Conservation (phyloP, 2,329 filamentous ascomycete species). For the Sporothrix luriei region DNA sequence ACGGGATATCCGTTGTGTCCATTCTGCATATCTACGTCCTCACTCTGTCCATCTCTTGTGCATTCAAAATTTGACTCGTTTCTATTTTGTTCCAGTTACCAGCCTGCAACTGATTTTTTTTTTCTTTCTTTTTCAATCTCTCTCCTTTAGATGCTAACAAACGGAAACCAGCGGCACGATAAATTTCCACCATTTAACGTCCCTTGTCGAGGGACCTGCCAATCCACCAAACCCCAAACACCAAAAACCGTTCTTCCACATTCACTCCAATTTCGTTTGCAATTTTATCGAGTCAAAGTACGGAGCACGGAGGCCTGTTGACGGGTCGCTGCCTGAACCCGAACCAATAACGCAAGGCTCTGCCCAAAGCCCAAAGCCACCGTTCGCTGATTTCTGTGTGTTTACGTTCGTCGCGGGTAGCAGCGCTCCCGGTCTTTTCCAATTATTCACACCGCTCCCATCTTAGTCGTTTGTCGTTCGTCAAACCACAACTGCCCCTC, state of each 20-base stretch:
- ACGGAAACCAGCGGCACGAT: background rate
- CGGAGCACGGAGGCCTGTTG: background rate
- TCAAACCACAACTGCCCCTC: constrained; percentile 13
- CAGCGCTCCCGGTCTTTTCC: background rate
- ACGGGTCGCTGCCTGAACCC: constrained; percentile 4
- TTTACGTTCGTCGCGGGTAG: background rate
- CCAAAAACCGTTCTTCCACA: background rate
- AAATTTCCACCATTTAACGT: constrained; percentile 8
- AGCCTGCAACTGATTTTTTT: background rate
- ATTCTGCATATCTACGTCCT: background rate
- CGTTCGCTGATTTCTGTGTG: background rate
- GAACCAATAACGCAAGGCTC: constrained; percentile 19
- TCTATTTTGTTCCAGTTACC: background rate
- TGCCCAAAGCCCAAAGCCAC: background rate
- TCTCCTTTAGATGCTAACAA: background rate
- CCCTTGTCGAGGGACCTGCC: background rate
- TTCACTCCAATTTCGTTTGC: background rate
- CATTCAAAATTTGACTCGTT: background rate
- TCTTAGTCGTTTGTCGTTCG: constrained; percentile 29
- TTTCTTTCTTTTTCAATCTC: background rate
- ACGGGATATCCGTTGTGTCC: background rate
- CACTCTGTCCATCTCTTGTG: background rate
- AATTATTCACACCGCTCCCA: constrained; percentile 31
- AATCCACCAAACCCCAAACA: background rate
- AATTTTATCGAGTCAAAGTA: background rate